Conservation (phyloP, 164 flowering plant species). For the Sedum album region DNA sequence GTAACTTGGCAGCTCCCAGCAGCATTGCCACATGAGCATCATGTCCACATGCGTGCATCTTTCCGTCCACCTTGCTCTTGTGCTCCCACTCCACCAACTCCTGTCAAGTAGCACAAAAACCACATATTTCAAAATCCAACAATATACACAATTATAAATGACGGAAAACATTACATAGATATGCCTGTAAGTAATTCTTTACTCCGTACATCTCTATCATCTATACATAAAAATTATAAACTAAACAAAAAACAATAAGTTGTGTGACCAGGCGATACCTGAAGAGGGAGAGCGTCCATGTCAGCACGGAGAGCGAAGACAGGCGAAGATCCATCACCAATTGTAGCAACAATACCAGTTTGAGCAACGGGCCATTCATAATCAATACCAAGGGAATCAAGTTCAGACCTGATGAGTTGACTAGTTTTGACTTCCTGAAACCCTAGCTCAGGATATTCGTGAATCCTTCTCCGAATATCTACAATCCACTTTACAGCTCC, state of each 20-base stretch:
- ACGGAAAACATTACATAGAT: no score
- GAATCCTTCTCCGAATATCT: constrained; percentile 45
- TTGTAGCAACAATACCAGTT: constrained; percentile 58
- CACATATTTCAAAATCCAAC: no score
- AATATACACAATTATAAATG: no score
- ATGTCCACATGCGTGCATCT: constrained; percentile 89
- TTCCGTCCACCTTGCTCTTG: constrained; percentile 65
- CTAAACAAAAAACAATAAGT: no score
- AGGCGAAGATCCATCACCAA: constrained; percentile 56
- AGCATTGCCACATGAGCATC: constrained; percentile 74
- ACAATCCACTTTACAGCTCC: constrained; percentile 56
- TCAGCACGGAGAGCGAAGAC: constrained; percentile 65
- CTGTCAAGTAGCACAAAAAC: constrained; percentile 19
- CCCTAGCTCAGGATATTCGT: constrained; percentile 63
- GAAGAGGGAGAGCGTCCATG: constrained; percentile 86
- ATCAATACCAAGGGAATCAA: constrained; percentile 50
- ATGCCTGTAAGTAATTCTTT: no score
- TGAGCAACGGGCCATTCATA: constrained; percentile 66
- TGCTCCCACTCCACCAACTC: constrained; percentile 70
- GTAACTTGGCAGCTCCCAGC: constrained; percentile 79
- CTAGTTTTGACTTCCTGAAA: constrained; percentile 62
- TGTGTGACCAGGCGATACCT: constrained; percentile 24
- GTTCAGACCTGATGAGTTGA: constrained; percentile 52
- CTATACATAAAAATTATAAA: no score
- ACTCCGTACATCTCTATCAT: no score